A percentile compares a stretch with the other conserved stretches of the same genome.
Conservation (phyloP, 345 rosid genomes). For the Microthlaspi erraticum region DNA sequence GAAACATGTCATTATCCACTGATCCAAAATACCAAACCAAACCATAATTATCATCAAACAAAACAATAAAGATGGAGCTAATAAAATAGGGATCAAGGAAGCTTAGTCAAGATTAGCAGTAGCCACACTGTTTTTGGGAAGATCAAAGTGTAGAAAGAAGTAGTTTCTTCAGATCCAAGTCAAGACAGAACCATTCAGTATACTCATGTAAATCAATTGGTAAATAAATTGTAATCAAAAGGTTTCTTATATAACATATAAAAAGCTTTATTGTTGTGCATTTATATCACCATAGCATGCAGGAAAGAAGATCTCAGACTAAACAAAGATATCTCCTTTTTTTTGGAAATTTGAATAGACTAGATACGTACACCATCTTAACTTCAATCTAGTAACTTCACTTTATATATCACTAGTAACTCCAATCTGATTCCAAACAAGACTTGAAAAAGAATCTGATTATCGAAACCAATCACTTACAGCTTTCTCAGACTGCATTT, state of each 20-base stretch:
- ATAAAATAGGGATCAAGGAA: slow-evolving; percentile 8
- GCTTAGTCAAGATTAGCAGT: slow-evolving; percentile 10
- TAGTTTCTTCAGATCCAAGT: too few relatives aligned
- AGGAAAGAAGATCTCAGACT: not conserved
- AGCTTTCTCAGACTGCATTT: too few relatives aligned
- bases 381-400: too few relatives aligned
- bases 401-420: too few relatives aligned
- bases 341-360: slow-evolving; percentile 11
- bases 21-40: too few relatives aligned
- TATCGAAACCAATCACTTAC: too few relatives aligned
- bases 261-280: slow-evolving; percentile 9
- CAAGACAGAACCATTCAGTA: too few relatives aligned
- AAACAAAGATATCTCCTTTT: not conserved
- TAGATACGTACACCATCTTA: slow-evolving; percentile 4
- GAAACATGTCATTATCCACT: too few relatives aligned
- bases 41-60: too few relatives aligned
- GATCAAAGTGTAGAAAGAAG: slow-evolving; percentile 10
- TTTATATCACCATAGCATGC: slow-evolving; percentile 9
- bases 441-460: too few relatives aligned
- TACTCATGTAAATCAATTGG: not conserved
- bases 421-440: too few relatives aligned
- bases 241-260: slow-evolving; percentile 4
- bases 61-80: too few relatives aligned
- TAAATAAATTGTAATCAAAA: slow-evolving; percentile 19
- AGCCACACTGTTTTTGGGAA: slow-evolving; percentile 17